Conservation (phyloP, 2,329 filamentous ascomycete species). For the Curvularia sp. region DNA sequence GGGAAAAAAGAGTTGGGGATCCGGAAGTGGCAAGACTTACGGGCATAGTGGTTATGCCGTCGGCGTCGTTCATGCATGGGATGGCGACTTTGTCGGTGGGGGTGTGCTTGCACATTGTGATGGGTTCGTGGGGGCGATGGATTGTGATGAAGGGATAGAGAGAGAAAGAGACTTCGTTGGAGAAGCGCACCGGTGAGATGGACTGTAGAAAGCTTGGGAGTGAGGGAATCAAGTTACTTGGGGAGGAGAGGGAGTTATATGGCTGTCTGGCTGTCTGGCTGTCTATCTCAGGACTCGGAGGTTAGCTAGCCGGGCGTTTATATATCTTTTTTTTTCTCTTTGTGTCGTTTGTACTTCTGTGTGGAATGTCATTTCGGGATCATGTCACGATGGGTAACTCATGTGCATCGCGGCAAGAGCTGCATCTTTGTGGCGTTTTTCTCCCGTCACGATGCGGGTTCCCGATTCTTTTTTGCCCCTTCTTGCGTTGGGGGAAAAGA, state of each 20-base stretch:
- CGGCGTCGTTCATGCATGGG: constrained; percentile 39
- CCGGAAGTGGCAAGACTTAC: constrained; percentile 29
- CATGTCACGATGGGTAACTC: constrained; percentile 4
- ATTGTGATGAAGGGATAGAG: not conserved
- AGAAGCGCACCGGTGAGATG: no score
- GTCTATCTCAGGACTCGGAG: no score
- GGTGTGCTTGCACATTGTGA: constrained; percentile 39
- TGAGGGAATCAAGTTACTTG: not conserved
- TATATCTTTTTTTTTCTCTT: not conserved
- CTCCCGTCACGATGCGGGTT: constrained; percentile 20
- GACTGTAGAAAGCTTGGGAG: no score
- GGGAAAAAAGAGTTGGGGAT: not conserved
- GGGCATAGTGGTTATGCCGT: constrained; percentile 46
- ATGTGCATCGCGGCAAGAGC: constrained; percentile 18
- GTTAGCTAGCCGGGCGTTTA: no score
- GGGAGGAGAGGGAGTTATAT: not conserved
- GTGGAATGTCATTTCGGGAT: not conserved
- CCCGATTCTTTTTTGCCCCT: constrained; percentile 16
- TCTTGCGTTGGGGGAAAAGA: not conserved
- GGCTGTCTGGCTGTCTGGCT: no score
- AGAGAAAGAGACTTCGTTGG: not conserved
- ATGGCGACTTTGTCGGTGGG: constrained; percentile 36
- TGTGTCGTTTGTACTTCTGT: not conserved
- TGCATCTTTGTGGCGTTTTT: constrained; percentile 22
- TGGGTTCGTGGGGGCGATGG: not conserved